Conservation (phyloP, 2,329 filamentous ascomycete species). For the Monosporascus cannonballus region DNA sequence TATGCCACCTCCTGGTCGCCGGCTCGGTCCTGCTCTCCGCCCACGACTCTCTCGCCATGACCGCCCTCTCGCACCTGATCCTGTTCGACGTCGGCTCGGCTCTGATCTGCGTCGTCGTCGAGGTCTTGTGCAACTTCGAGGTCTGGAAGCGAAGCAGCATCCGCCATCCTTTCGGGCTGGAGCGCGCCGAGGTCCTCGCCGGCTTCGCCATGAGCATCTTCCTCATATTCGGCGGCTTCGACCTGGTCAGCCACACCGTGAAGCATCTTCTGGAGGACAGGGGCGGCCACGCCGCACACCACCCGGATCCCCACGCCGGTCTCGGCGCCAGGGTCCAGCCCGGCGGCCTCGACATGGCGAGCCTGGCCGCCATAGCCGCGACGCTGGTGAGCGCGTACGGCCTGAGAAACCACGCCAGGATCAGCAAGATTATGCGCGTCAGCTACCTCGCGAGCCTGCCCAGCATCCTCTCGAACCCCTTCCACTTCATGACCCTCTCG, state of each 20-base stretch:
- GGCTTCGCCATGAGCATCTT: constrained; percentile 96
- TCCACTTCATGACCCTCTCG: constrained; percentile 87
- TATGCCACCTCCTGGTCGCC: constrained; percentile 79
- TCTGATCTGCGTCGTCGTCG: constrained; percentile 83
- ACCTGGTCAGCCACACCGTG: constrained; percentile 87
- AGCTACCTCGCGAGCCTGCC: constrained; percentile 76
- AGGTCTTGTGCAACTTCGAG: constrained; percentile 93
- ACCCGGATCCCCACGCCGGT: constrained; percentile 55
- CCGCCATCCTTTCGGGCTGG: constrained; percentile 87
- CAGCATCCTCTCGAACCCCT: constrained; percentile 85
- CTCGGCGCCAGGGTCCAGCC: constrained; percentile 48
- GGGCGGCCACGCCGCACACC: constrained; percentile 67
- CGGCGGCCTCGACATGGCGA: constrained; percentile 75
- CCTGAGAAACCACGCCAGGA: constrained; percentile 84
- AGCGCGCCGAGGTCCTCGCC: constrained; percentile 87
- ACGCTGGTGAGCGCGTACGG: constrained; percentile 83
- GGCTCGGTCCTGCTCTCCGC: constrained; percentile 81
- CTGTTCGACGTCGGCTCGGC: constrained; percentile 95
- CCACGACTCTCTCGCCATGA: constrained; percentile 81
- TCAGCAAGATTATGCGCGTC: constrained; percentile 85
- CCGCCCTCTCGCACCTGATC: constrained; percentile 84
- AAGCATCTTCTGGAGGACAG: constrained; percentile 80
- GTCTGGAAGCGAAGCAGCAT: constrained; percentile 93
- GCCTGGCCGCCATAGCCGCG: constrained; percentile 72
- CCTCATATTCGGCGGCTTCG: constrained; percentile 93